phyloP scores from a whole-genome alignment of 768 basidiomycete genomes.

The Nidularia sp. region DNA sequence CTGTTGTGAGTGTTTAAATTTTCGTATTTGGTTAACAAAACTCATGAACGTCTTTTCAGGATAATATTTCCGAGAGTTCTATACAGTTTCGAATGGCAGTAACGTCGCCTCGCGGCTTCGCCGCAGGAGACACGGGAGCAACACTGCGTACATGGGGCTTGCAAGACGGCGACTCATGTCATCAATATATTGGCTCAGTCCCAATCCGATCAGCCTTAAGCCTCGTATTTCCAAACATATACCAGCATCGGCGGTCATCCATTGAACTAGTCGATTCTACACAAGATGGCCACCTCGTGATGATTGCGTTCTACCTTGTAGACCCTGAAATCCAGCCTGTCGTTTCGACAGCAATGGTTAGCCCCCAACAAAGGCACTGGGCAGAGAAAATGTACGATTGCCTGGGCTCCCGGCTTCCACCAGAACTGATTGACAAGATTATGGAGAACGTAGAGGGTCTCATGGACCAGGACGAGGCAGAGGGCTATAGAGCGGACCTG shows the following conservation, averaged over 20 bases:
- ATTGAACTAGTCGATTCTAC: constrained; percentile 35
- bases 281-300: constrained; percentile 36
- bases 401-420: constrained; percentile 30
- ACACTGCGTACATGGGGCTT: constrained; percentile 49
- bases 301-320: constrained; percentile 44
- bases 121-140: constrained; percentile 40
- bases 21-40: not conserved
- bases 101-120: constrained; percentile 37
- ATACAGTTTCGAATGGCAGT: constrained; percentile 50
- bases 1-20: constrained; percentile 24
- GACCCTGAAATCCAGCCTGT: constrained; percentile 38
- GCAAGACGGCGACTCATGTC: constrained; percentile 37
- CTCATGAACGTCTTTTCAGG: constrained; percentile 18
- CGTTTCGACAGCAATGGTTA: constrained; percentile 37
- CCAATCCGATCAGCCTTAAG: constrained; percentile 29
- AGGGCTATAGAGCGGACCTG: constrained; percentile 22
- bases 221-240: constrained; percentile 54
- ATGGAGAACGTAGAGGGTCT: constrained; percentile 31
- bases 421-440: constrained; percentile 40
- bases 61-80: constrained; percentile 33
- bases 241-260: constrained; percentile 39
- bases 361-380: constrained; percentile 50
- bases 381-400: constrained; percentile 27
- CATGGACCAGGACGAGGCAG: constrained; percentile 33
- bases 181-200: constrained; percentile 42